phyloP scores from a whole-genome alignment of 2,329 filamentous ascomycete species.

The Colletotrichum viniferum region DNA sequence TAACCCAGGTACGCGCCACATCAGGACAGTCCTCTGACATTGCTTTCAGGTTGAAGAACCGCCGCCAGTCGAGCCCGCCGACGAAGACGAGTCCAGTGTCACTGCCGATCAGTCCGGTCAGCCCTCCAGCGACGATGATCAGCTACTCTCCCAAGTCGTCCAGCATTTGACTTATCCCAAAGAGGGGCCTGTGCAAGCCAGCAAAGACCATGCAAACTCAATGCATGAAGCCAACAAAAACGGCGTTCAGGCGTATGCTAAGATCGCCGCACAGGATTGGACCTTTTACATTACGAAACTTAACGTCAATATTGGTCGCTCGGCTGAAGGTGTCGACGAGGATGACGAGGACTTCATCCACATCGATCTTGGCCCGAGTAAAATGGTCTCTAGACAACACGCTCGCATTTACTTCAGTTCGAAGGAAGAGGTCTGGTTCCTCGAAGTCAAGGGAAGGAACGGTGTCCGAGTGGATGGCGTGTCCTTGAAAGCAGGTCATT shows the following conservation, averaged over 20 bases:
- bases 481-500: slow-evolving; percentile 69
- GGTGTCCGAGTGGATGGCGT: slow-evolving; percentile 83
- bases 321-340: slow-evolving; percentile 55
- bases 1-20: background rate
- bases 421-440: slow-evolving; percentile 76
- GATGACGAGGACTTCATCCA: slow-evolving; percentile 66
- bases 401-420: slow-evolving; percentile 76
- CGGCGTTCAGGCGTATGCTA: slow-evolving; percentile 77
- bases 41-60: slow-evolving; percentile 38
- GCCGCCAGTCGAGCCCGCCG: slow-evolving; percentile 46
- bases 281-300: slow-evolving; percentile 82
- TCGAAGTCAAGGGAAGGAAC: slow-evolving; percentile 89
- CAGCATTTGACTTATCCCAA: slow-evolving; percentile 52
- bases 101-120: slow-evolving; percentile 43
- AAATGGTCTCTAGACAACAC: slow-evolving; percentile 79
- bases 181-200: slow-evolving; percentile 58
- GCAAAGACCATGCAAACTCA: slow-evolving; percentile 66
- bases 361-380: slow-evolving; percentile 87
- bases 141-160: slow-evolving; percentile 59
- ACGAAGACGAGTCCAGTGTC: slow-evolving; percentile 49
- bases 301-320: slow-evolving; percentile 77
- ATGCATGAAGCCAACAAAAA: slow-evolving; percentile 66
- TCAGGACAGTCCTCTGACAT: background rate
- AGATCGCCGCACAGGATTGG: slow-evolving; percentile 82
- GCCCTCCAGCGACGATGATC: slow-evolving; percentile 54